A percentile compares a stretch with the other conserved stretches of the same genome.
Evolutionary conservation across 139 green algal genomes (phyloP).

Genomic region (Yamagishiella unicocca): DNA sequence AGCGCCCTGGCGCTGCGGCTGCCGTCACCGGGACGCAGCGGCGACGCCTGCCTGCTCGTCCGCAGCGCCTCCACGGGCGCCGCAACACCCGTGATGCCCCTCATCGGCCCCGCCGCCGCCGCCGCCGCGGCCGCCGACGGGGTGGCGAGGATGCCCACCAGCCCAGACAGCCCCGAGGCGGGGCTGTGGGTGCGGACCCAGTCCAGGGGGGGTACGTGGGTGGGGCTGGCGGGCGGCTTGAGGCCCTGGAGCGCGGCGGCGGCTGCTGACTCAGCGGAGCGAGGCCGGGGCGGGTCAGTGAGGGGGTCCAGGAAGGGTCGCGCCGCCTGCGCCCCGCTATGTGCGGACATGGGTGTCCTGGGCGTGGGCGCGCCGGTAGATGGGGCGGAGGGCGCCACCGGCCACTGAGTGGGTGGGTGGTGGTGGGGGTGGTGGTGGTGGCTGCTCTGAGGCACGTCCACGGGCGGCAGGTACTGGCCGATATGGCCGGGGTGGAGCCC

Average conservation of each 20-base stretch:
- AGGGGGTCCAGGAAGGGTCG: constrained; percentile 5
- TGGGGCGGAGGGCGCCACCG: neutral
- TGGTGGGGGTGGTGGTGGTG: neutral
- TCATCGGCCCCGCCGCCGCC: constrained; percentile 9
- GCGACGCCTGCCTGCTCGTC: no score
- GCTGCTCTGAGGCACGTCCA: neutral
- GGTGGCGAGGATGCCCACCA: constrained; percentile 18
- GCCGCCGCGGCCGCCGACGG: neutral
- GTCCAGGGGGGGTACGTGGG: neutral
- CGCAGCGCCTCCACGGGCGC: neutral
- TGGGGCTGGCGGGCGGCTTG: neutral
- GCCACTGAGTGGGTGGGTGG: neutral
- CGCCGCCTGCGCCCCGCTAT: neutral
- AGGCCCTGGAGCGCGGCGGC: neutral
- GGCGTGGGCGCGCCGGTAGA: neutral
- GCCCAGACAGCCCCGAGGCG: neutral
- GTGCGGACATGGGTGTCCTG: neutral
- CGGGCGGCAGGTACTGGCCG: neutral
- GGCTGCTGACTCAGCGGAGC: neutral
- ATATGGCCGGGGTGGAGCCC: neutral
- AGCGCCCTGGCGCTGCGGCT: no score
- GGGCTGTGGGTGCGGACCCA: constrained; percentile 2
- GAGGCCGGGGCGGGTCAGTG: constrained; percentile 9
- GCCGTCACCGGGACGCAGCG: no score
- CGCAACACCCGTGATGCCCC: neutral